Evolutionary conservation across 2,329 filamentous ascomycete species (phyloP), one percentile per base, ranked within the genome.

Genomic region (Cytospora leucostoma): DNA sequence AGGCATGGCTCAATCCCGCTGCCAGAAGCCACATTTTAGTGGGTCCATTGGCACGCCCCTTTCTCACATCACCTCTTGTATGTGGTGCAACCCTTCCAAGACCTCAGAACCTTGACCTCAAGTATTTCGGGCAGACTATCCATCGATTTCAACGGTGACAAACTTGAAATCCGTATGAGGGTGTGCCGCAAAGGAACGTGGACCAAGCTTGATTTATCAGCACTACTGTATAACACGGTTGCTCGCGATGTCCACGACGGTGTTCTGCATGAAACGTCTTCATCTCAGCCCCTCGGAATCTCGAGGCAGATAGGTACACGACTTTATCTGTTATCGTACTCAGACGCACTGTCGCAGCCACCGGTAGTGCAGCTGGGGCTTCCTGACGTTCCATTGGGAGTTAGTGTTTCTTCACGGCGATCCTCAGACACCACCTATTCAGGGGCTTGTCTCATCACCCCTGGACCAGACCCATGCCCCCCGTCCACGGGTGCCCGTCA

Each of bases 371-470:
- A 62, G 27, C 27, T 27, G 27, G 4, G 27, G 27, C 27, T 27
- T 27, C 4, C 27, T 27, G 44, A 38, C 44, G 19, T 34, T 19
- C 38, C 21, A 47, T 33, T 59, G 47, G 47, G 54, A 58, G 35
- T 17, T 37, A 34, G 54, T 62, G 60, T 65, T 63, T 65, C 64
- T 56, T 56, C 61, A 56, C 61, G 56, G 49, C 35, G 54, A 49
- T 37, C 51, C 65, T 67, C 63, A 55, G 57, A 67, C 65, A 64
- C 49, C 35, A 63, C 52, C 57, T 52, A 63, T 65, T 27, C 63
- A 59, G 63, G 61, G 61, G 60, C 63, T 44, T 56, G 63, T 65
- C 63, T 65, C 63, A 67, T 56, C 32, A 40, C 32, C 53, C 37
- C 51, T 47, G 32, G 38, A 17, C 52, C 56, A 59, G 51, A 51